Conservation (phyloP, 441 rosid species). For the Populus hybrid region DNA sequence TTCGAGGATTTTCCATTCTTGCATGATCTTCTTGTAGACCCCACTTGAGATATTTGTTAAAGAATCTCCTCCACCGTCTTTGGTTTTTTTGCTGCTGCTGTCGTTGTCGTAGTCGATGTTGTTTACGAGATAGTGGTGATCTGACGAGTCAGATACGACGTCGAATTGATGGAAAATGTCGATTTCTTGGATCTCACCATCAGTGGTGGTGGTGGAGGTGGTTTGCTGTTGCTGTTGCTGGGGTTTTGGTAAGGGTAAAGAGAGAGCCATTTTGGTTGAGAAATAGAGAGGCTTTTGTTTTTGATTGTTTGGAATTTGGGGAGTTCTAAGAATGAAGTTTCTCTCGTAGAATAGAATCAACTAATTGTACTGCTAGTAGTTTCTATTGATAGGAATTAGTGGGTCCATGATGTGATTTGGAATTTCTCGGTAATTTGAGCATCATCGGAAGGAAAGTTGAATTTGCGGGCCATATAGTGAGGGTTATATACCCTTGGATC, state of each 20-base stretch:
- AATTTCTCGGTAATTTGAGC: background rate
- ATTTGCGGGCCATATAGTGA: background rate
- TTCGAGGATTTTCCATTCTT: conserved; percentile 49
- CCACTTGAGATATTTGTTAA: background rate
- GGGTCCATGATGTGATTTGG: no score
- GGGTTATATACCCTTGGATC: background rate
- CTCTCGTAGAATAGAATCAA: background rate
- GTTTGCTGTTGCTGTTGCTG: background rate
- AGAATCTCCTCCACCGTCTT: background rate
- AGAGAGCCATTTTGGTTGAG: no score
- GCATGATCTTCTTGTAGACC: conserved; percentile 42
- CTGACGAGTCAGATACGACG: conserved; percentile 31
- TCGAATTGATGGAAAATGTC: conserved; percentile 28
- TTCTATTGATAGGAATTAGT: no score
- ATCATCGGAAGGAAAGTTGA: background rate
- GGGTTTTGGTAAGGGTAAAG: conserved; percentile 12
- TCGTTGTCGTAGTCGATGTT: background rate
- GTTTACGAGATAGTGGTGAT: conserved; percentile 22
- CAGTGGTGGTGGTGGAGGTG: background rate
- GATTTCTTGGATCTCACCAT: conserved; percentile 20
- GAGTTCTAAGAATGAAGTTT: background rate
- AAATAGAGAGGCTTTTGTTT: no score
- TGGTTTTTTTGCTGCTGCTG: background rate
- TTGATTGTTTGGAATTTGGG: background rate
- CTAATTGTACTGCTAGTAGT: background rate